Conservation (phyloP, 2,329 filamentous ascomycete genomes). For the Akanthomyces dipterigenus region DNA sequence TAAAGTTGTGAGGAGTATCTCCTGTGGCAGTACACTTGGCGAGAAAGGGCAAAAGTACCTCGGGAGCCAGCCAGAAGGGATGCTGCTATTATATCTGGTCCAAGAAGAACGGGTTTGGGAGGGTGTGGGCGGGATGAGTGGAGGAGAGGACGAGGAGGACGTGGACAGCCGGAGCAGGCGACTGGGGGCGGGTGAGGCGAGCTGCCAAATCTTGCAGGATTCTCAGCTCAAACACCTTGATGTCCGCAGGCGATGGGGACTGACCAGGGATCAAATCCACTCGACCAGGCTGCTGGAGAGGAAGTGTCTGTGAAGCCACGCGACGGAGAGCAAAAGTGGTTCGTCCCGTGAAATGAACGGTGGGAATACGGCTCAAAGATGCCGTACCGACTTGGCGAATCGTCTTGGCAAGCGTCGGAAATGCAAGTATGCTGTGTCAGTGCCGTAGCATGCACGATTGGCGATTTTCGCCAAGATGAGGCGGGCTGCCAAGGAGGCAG, state of each 20-base stretch:
- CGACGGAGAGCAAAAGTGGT: neutral
- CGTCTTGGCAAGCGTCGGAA: neutral
- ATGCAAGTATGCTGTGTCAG: neutral
- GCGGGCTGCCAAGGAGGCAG: neutral
- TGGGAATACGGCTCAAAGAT: slow-evolving; percentile 7
- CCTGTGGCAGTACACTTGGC: neutral
- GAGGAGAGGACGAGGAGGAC: neutral
- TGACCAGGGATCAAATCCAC: neutral
- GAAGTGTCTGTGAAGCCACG: neutral
- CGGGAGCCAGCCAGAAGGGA: neutral
- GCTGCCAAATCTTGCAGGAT: slow-evolving; percentile 6
- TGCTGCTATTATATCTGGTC: neutral
- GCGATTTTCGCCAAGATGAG: slow-evolving; percentile 1
- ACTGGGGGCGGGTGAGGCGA: neutral
- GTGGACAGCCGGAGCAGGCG: neutral
- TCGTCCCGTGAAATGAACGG: neutral
- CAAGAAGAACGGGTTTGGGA: neutral
- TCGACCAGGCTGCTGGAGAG: neutral
- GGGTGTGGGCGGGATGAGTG: neutral
- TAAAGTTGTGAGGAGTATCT: neutral
- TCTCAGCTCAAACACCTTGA: slow-evolving; percentile 11
- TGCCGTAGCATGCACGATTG: neutral
- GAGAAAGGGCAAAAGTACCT: neutral
- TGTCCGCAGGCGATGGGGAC: neutral
- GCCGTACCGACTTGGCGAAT: slow-evolving; percentile 9